Conservation (phyloP, 768 basidiomycete species). For the Pleurotus eryngii region DNA sequence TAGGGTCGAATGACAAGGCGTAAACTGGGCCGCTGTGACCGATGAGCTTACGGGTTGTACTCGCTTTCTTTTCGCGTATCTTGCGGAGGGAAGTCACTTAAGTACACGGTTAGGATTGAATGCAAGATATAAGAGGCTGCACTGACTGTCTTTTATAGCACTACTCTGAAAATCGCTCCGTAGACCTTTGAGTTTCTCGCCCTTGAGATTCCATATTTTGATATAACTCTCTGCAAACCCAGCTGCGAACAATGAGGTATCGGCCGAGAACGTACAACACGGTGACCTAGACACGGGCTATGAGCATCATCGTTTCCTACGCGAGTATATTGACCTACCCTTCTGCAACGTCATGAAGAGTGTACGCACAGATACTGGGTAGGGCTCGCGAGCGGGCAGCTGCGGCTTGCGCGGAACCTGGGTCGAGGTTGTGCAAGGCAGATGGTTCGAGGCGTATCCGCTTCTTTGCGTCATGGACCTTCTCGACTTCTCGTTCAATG, state of each 20-base stretch:
- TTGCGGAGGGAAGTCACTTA: slow-evolving; percentile 59
- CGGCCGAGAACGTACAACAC: slow-evolving; percentile 84
- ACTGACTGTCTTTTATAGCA: slow-evolving; percentile 68
- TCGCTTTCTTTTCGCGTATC: slow-evolving; percentile 77
- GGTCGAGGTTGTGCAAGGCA: slow-evolving; percentile 52
- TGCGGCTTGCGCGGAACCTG: slow-evolving; percentile 54
- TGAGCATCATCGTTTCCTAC: slow-evolving; percentile 5
- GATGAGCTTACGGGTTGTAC: slow-evolving; percentile 88
- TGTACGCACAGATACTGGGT: slow-evolving; percentile 94
- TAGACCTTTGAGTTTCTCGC: slow-evolving; percentile 77
- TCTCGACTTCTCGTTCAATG: slow-evolving; percentile 87
- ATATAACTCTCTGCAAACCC: slow-evolving; percentile 97
- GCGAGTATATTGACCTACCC: slow-evolving; percentile 55
- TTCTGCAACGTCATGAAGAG: slow-evolving; percentile 92
- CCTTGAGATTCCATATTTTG: slow-evolving; percentile 91
- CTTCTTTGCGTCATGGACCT: slow-evolving; percentile 85
- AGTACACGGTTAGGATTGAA: background rate
- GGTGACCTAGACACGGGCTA: slow-evolving; percentile 54
- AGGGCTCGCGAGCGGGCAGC: slow-evolving; percentile 62
- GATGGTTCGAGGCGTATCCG: slow-evolving; percentile 88
- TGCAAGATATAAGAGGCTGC: background rate
- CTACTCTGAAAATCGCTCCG: slow-evolving; percentile 72
- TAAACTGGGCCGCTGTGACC: slow-evolving; percentile 98
- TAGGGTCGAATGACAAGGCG: slow-evolving; percentile 88
- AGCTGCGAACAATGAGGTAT: slow-evolving; percentile 89